Base-by-base conservation (phyloP, 805 yeast species). In the Wickerhamomyces rabaulensis region DNA sequence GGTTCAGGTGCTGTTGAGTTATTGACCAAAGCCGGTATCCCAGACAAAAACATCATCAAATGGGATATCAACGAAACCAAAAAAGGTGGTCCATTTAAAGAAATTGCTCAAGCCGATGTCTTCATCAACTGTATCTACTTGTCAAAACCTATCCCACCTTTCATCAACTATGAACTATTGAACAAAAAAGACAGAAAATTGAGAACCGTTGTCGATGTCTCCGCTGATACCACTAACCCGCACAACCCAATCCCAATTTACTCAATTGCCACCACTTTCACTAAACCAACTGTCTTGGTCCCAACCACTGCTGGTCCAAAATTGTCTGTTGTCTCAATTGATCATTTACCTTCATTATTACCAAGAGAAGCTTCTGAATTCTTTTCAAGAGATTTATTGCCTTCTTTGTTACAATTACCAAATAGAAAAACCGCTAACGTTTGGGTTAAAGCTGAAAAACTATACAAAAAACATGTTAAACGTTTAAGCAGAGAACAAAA, bases 51-150 rank as follows among this genome's bases (percentile, higher is more conserved):
- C 68, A 80, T 94, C 52, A 65, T 77, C 59, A 86, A 87, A 73
- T 94, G 99, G 99, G 99, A 94, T 69, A 89, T 94, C 79, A 79
- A 86, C 50, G 99, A 94, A 75, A 94, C 99, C 49, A 83, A 94
- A 56, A 82, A 78, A 69, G 99, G 99, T 53, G 99, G 99, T 44
- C 99, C 99, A 52, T 94, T 94, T 78, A 65, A 78, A 66, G 97
- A 94, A 71, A 94, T 94, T 57, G 89, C 87, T 29, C 69, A 75
- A 41, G 79, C 89, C 25, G 98, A 94, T 65, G 80, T 94, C 56
- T 94, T 94, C 66, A 80, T 94, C 71, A 94, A 94, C 75, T 94
- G 99, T 75, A 94, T 94, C 68, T 94, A 94, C 71, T 73, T 94
- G 58, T 87, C 97, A 38, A 73, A 83, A 69, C 95, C 96, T 63